Conservation (phyloP, 208 protist genomes). For the Leishmania turanica region DNA sequence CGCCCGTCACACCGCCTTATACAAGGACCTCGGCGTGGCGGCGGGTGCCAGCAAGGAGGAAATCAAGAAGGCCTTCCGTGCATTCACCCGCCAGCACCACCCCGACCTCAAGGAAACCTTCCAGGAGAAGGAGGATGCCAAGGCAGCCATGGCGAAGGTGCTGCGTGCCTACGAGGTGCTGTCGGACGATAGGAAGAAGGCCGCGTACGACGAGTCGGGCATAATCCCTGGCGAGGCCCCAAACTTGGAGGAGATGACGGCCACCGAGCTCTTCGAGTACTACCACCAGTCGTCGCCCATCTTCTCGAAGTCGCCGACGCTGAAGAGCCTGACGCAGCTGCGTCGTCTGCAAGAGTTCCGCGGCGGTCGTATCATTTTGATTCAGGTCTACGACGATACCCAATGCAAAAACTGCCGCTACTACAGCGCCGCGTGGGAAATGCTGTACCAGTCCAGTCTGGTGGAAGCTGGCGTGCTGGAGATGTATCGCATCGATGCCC, state of each 20-base stretch:
- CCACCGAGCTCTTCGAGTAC: slow-evolving; percentile 69
- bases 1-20: slow-evolving; percentile 50
- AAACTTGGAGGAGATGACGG: slow-evolving; percentile 44
- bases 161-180: slow-evolving; percentile 83
- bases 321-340: slow-evolving; percentile 44
- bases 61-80: slow-evolving; percentile 82
- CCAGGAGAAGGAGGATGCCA: slow-evolving; percentile 85
- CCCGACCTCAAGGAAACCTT: slow-evolving; percentile 88
- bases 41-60: slow-evolving; percentile 55
- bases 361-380: slow-evolving; percentile 64
- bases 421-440: slow-evolving; percentile 73
- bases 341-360: slow-evolving; percentile 65
- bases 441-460: slow-evolving; percentile 59
- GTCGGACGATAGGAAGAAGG: slow-evolving; percentile 63
- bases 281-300: slow-evolving; percentile 79
- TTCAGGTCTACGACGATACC: slow-evolving; percentile 79
- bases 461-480: slow-evolving; percentile 58
- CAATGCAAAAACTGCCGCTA: slow-evolving; percentile 56
- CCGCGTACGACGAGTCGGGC: slow-evolving; percentile 76
- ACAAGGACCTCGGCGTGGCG: slow-evolving; percentile 66
- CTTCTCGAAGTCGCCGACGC: slow-evolving; percentile 68
- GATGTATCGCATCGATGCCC: slow-evolving; percentile 85
- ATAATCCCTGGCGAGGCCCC: slow-evolving; percentile 64
- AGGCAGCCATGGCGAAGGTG: slow-evolving; percentile 81
- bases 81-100: slow-evolving; percentile 76